Evolutionary conservation across 768 basidiomycete species (phyloP), one percentile per base, ranked within the genome.

Genomic region (Boletus vinaceobasis): DNA sequence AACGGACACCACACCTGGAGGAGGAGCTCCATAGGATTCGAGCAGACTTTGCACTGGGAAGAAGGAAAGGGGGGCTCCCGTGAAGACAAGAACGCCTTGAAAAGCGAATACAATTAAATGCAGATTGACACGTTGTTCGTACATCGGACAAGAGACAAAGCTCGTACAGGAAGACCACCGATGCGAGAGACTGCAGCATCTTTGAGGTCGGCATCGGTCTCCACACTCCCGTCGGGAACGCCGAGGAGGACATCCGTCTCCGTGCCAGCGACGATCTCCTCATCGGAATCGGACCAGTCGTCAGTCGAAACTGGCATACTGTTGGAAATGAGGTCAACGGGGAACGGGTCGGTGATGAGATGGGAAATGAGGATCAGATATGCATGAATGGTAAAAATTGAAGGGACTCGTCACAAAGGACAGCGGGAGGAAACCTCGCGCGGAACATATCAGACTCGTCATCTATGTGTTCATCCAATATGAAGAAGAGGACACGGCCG

Each of bases 1-100:
- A 94, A 83, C 0, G 93, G 93, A 69, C 90, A 93, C 89, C 90
- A 94, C 63, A 96, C 79, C 65, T 95, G 92, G 11, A 90, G 78
- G 36, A 94, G 79, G 21, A 96, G 79, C 59, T 90, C 85, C 90
- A 88, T 93, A 0, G 87, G 82, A 19, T 75, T 71, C 10, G 77
- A 75, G 73, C 93, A 96, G 48, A 78, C 72, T 67, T 80, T 83
- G 80, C 93, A 95, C 48, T 77, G 73, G 7, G 85, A 86, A 26
- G 84, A 84, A 52, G 82, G 73, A 59, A 84, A 71, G 23, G 82
- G 65, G 14, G 86, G 88, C 67, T 85, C 82, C 64, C 72, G 74
- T 43, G 80, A 78, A 50, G 84, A 79, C 62, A 93, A 76, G 60
- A 93, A 84, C 43, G 87, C 86, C 91, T 93, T 80, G 64, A 66